Evolutionary conservation across 1,139 yeast species (phyloP), one percentile per base, ranked within the genome.

Genomic region (Pichia sp.): DNA sequence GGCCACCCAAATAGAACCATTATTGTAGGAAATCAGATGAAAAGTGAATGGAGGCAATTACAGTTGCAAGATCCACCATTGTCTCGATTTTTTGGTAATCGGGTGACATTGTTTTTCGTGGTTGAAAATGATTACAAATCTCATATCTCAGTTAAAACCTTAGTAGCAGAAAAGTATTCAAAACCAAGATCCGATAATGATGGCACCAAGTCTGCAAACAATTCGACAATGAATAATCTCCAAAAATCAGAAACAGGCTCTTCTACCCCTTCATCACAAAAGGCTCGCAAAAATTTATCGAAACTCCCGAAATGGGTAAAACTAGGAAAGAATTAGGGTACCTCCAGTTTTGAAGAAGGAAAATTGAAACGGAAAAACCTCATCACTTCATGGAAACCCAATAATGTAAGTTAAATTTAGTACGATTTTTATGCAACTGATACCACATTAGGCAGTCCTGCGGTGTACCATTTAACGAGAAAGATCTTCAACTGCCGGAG

Each of bases 261-360:
- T 7, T 10, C 30, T 14, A 12, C 19, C 4, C 11, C 30, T 6
- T 5, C 30, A 26, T 2, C 30, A 26, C n/a, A 2, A 14, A 4
- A 15, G 3, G 12, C 7, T 4, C 14, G 15, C 18, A 26, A 22
- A 22, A 7, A 17, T 8, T 11, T 26, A 4, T 14, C 8, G 6
- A 26, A 26, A 12, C 30, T 26, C 15, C 30, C 30, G 18, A 26
- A 26, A 26, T 26, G 30, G 30, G 30, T 14, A 26, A 26, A 11
- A 26, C 30, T 26, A 9, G 30, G 30, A 10, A 26, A 26, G 11
- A 26, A 26, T 9, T 26, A n/a, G 30, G 15, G 28, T 8, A 51
- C 22, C 4, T 42, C 38, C 33, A 52, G n/a, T n/a, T n/a, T n/a
- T n/a, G n/a, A n/a, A n/a, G n/a, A n/a, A n/a, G n/a, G n/a, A n/a